Base-by-base conservation (phyloP, 805 yeast species). In the Saccharomycopsis sp. region DNA sequence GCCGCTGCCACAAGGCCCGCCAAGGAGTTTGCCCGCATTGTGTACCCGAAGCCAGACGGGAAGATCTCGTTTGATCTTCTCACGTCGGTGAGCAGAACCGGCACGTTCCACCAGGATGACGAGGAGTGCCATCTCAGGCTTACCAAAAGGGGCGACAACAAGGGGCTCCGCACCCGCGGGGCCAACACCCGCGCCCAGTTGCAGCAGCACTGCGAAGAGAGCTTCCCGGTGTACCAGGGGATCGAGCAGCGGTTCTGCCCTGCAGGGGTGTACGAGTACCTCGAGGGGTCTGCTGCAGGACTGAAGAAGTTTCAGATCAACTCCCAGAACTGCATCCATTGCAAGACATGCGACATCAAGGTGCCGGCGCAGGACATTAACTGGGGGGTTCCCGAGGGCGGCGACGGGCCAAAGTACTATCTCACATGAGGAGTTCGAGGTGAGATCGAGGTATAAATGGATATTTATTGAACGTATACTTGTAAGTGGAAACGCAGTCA, bases 321-420 rank as follows among this genome's bases (percentile, higher is more conserved):
- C 63, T 75, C 95, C 16, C 98, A 92, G 63, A 92, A 92, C 62
- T 92, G 98, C 67, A 88, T 92, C 50, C 98, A 92, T 61, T 92
- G 98, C 67, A 92, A 92, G 63, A 89, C 97, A 2, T 89, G 98
- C 67, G 98, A 92, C 62, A 92, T 92, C 60, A 92, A 92, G 62
- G 94, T 81, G 7, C 98, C 98, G 5, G 70, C 85, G 1, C 96
- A 89, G 62, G 96, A 88, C 56, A 92, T 92, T 48, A 71, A 75
- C 56, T 92, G 98, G 98, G 74, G 78, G 9, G 95, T 86, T n/a
- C 98, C 98, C 5, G 97, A 92, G 65, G 97, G 98, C 47, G 96
- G 97, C 22, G 98, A 83, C 59, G 98, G 98, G 10, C 98, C 98
- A 43, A 92, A 92, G 61, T 92, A 92, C 59, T 79, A 80, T 59